phyloP scores from a whole-genome alignment of 2,329 filamentous ascomycete genomes.

The Colletotrichum sp. region DNA sequence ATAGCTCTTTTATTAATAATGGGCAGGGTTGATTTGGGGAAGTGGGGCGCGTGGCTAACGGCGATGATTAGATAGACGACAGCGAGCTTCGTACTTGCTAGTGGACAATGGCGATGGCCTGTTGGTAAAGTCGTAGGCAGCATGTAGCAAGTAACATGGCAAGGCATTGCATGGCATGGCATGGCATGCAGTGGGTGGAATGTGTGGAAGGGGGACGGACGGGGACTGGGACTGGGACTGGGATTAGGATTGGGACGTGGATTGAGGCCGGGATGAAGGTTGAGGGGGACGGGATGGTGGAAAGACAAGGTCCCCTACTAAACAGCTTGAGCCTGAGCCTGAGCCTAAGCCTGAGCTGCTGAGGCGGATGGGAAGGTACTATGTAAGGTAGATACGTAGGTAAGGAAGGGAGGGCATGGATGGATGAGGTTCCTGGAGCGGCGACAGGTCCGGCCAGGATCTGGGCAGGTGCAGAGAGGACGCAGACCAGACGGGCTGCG shows the following conservation, averaged over 20 bases:
- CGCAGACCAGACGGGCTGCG: neutral
- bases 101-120: neutral
- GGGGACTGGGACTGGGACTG: neutral
- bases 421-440: neutral
- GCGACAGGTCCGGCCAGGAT: constrained; percentile 15
- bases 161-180: neutral
- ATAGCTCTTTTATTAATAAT: constrained; percentile 20
- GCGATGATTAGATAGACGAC: constrained; percentile 4
- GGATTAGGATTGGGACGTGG: neutral
- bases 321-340: neutral
- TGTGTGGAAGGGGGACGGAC: neutral
- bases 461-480: neutral
- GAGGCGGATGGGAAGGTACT: neutral
- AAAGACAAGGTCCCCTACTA: neutral
- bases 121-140: neutral
- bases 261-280: neutral
- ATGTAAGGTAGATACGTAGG: neutral
- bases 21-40: constrained; percentile 22
- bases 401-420: neutral
- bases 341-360: neutral
- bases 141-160: neutral
- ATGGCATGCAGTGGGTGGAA: neutral
- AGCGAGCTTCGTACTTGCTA: neutral
- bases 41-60: constrained; percentile 18
- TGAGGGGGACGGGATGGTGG: neutral